Conservation (phyloP, 2,329 filamentous ascomycete genomes). For the Dactylellina cionopaga region DNA sequence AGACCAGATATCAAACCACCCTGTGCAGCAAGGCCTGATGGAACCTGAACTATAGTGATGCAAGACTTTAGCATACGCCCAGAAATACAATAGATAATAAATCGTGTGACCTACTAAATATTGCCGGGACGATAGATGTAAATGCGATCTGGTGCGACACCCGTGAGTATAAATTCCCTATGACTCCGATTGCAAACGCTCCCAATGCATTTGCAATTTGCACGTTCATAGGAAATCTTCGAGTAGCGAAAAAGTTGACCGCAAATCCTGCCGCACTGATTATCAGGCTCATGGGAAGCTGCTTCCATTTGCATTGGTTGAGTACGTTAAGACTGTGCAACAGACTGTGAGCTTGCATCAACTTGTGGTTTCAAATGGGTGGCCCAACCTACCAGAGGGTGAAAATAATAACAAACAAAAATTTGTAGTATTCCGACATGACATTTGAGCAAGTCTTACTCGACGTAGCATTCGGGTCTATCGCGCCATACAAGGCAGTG, state of each 20-base stretch:
- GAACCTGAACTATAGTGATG: constrained; percentile 66
- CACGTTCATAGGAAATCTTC: constrained; percentile 74
- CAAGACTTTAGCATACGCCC: background rate
- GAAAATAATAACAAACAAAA: constrained; percentile 79
- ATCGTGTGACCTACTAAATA: constrained; percentile 71
- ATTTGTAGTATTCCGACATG: constrained; percentile 68
- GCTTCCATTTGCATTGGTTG: constrained; percentile 83
- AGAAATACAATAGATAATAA: no score
- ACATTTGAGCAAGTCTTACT: constrained; percentile 64
- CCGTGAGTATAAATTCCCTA: constrained; percentile 81
- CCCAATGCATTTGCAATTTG: constrained; percentile 82
- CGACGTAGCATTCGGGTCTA: constrained; percentile 68
- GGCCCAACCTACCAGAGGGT: constrained; percentile 65
- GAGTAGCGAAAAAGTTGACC: constrained; percentile 77
- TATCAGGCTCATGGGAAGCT: constrained; percentile 77
- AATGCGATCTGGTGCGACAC: constrained; percentile 81
- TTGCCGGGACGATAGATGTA: constrained; percentile 84
- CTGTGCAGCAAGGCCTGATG: constrained; percentile 70
- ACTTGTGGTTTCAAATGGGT: background rate
- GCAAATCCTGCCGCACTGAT: constrained; percentile 79
- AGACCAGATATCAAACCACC: constrained; percentile 71
- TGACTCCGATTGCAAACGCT: constrained; percentile 77
- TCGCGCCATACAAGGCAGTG: constrained; percentile 71
- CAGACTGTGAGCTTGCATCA: background rate
- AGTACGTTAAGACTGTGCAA: constrained; percentile 72